Conservation (phyloP, 176 grass and related monocot species). For the Saccharum spontaneum region DNA sequence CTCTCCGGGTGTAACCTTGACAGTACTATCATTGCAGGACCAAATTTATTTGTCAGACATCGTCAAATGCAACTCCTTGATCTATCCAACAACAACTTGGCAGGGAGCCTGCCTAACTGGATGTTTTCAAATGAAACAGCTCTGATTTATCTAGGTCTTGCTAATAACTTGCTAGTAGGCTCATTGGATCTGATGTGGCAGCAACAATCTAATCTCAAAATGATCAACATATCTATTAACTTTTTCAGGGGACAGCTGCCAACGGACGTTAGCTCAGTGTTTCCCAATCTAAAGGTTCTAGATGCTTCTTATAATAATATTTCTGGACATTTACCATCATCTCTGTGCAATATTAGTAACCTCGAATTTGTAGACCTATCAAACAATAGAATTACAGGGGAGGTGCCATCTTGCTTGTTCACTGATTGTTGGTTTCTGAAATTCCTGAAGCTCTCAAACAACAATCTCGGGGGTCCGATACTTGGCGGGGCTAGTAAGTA, state of each 20-base stretch:
- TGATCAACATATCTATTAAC: slow-evolving; percentile 33
- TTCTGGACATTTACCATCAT: background rate
- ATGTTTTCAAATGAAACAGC: background rate
- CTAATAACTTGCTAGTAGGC: slow-evolving; percentile 14
- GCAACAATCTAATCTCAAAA: background rate
- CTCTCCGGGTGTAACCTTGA: slow-evolving; percentile 23
- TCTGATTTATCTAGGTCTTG: background rate
- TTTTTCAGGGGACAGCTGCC: background rate
- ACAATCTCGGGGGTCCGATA: background rate
- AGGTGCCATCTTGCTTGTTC: slow-evolving; percentile 16
- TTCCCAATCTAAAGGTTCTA: background rate
- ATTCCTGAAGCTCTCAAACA: background rate
- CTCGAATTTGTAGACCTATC: background rate
- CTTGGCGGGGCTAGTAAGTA: background rate
- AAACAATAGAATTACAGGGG: slow-evolving; percentile 21
- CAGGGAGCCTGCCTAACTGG: slow-evolving; percentile 7
- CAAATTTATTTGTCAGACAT: background rate
- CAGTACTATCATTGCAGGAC: background rate
- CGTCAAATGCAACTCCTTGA: background rate
- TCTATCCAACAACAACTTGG: slow-evolving; percentile 17
- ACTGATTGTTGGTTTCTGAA: accelerated
- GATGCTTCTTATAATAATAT: slow-evolving; percentile 29
- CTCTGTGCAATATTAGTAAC: background rate
- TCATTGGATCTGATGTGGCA: background rate
- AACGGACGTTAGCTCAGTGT: background rate